Evolutionary conservation across 148 eudicot species (phyloP).

Genomic region (Bassia scoparia): DNA sequence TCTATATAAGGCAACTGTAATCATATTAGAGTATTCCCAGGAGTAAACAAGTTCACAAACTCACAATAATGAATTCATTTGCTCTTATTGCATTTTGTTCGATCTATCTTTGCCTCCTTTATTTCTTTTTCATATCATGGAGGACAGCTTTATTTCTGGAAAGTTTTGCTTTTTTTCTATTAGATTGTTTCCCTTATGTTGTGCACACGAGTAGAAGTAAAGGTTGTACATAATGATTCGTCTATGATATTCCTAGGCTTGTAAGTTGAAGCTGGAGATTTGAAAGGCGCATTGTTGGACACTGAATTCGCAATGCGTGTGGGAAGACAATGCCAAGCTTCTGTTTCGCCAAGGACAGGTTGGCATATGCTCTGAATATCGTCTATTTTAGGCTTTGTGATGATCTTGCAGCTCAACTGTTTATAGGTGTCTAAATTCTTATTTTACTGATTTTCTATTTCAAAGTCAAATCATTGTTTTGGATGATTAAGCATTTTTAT

Average conservation of each 20-base stretch:
- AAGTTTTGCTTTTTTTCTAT: neutral
- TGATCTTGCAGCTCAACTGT: neutral
- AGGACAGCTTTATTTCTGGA: neutral
- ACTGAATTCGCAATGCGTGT: constrained; percentile 89
- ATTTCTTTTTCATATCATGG: neutral
- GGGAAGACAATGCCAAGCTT: constrained; percentile 74
- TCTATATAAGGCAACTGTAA: no score
- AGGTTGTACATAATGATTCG: constrained; percentile 6
- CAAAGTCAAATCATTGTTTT: no score
- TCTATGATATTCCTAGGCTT: constrained; percentile 45
- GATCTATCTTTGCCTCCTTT: neutral
- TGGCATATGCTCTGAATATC: constrained; percentile 7
- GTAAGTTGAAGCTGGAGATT: constrained; percentile 74
- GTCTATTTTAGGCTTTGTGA: neutral
- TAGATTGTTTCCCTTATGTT: neutral
- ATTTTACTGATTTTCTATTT: no score
- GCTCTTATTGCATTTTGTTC: neutral
- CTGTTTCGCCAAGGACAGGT: constrained; percentile 96
- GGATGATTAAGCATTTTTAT: no score
- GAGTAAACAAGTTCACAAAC: neutral
- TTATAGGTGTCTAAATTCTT: no score
- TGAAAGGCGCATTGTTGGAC: constrained; percentile 72
- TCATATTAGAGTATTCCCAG: no score
- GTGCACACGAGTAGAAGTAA: neutral
- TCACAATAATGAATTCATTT: neutral